phyloP scores from a whole-genome alignment of 345 rosid genomes.

The Theobroma cacao region DNA sequence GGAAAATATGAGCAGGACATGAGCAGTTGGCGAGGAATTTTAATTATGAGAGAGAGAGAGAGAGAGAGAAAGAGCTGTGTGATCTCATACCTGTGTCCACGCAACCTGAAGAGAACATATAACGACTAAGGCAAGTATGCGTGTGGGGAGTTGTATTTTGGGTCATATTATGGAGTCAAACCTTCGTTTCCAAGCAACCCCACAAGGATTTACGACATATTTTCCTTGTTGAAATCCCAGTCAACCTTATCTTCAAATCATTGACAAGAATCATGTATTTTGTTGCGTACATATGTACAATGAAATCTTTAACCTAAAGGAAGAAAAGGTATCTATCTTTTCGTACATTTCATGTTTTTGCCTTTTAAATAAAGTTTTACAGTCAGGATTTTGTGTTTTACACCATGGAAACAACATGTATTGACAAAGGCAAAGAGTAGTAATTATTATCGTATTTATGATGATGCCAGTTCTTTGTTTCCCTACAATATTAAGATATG shows the following conservation, averaged over 20 bases:
- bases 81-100: neutral
- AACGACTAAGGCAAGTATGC: conserved; percentile 5
- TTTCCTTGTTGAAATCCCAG: conserved; percentile 1
- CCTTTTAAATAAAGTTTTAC: too few species aligned
- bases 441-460: too few species aligned
- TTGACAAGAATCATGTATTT: neutral
- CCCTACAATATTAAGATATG: too few species aligned
- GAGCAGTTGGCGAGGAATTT: conserved; percentile 3
- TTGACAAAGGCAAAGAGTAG: too few species aligned
- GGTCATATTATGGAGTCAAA: conserved; percentile 12
- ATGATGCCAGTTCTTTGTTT: too few species aligned
- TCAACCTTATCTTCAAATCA: conserved; percentile 5
- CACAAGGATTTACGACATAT: neutral
- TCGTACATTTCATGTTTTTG: too few species aligned
- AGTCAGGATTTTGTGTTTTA: too few species aligned
- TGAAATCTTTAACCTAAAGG: too few species aligned
- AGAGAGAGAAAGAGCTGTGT: too few species aligned
- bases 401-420: too few species aligned
- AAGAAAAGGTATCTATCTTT: too few species aligned
- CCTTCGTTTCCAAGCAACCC: conserved; percentile 19
- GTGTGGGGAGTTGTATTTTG: neutral
- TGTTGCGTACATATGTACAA: neutral
- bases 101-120: conserved; percentile 4
- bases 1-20: neutral
- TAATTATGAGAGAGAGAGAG: neutral